Evolutionary conservation across 2,329 filamentous ascomycete species (phyloP), one percentile per base, ranked within the genome.

Genomic region (Thermoascus crustaceus): DNA sequence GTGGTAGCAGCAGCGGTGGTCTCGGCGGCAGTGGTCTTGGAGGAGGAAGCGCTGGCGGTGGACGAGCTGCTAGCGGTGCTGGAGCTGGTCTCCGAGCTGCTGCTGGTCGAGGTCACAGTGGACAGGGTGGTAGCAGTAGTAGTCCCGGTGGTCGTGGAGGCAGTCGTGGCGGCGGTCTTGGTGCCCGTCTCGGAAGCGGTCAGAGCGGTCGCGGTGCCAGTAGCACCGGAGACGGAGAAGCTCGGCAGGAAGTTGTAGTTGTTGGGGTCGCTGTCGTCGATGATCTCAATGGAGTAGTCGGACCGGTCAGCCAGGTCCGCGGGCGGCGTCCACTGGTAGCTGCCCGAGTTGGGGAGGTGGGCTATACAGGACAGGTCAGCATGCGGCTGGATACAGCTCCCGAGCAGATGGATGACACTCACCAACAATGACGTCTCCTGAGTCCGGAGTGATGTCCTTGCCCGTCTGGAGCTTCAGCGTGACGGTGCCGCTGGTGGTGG

Each of bases 281-380:
- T 55, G 48, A 76, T 76, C 50, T 72, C 60, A 42, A 76, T 56
- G 38, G 69, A 68, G 62, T 74, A 75, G 51, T 68, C 61, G 24
- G 55, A 54, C 44, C 66, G 61, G 34, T 61, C 57, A 30, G 58
- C 57, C 37, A 68, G 53, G 38, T 56, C 46, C 32, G 51, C 37
- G 14, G 66, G 60, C 4, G 69, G 61, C 21, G 53, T 55, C 63
- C 71, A 73, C 38, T 62, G 66, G 58, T 61, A 73, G 41, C 53
- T 61, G 38, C 70, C 70, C 30, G 52, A 57, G 57, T 75, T 75
- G 41, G 52, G 42, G 43, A 75, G 64, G 13, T 16, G 31, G 24
- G 20, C 17, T 18, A 9, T 26, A 29, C 4, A 9, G 19, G n/a
- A 13, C 10, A 11, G n/a, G 24, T 41, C 35, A 34, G 26, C 13